Evolutionary conservation across 2,329 filamentous ascomycete genomes (phyloP).

Genomic region (Aspergillus sp.): DNA sequence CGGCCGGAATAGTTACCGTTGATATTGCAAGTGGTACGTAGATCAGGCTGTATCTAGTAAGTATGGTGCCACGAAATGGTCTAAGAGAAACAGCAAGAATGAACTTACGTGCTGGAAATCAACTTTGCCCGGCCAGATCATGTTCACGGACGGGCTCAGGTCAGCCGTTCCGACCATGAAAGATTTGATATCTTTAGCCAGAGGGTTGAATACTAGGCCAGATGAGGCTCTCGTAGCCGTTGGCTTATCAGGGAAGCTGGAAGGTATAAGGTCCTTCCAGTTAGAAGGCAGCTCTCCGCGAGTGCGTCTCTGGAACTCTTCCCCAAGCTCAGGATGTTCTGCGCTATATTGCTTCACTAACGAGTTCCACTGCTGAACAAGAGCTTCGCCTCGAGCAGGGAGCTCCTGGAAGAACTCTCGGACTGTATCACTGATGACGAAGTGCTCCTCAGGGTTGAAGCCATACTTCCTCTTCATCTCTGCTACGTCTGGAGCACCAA

Average conservation of each 20-base stretch:
- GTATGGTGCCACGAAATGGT: neutral
- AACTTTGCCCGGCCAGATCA: slow-evolving; percentile 56
- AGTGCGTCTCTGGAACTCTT: slow-evolving; percentile 53
- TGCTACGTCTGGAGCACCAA: slow-evolving; percentile 56
- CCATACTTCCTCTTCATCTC: slow-evolving; percentile 57
- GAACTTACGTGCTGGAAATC: slow-evolving; percentile 53
- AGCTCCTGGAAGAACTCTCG: slow-evolving; percentile 57
- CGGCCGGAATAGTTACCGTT: slow-evolving; percentile 56
- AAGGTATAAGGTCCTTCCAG: slow-evolving; percentile 56
- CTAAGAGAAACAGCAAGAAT: neutral
- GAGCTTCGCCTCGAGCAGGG: slow-evolving; percentile 47
- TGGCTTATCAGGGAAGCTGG: slow-evolving; percentile 50
- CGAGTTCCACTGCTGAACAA: slow-evolving; percentile 53
- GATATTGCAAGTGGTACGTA: slow-evolving; percentile 31
- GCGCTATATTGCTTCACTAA: slow-evolving; percentile 48
- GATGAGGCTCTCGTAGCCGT: slow-evolving; percentile 54
- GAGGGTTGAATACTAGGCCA: slow-evolving; percentile 55
- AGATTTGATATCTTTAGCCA: slow-evolving; percentile 51
- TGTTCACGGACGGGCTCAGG: slow-evolving; percentile 56
- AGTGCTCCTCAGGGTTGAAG: slow-evolving; percentile 53
- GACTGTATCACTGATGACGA: slow-evolving; percentile 50
- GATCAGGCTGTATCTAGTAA: slow-evolving; percentile 28
- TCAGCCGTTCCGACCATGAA: slow-evolving; percentile 60
- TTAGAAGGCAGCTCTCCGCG: slow-evolving; percentile 51
- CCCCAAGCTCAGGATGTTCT: slow-evolving; percentile 51